Conservation (phyloP, 768 basidiomycete species). For the Imleria badia region DNA sequence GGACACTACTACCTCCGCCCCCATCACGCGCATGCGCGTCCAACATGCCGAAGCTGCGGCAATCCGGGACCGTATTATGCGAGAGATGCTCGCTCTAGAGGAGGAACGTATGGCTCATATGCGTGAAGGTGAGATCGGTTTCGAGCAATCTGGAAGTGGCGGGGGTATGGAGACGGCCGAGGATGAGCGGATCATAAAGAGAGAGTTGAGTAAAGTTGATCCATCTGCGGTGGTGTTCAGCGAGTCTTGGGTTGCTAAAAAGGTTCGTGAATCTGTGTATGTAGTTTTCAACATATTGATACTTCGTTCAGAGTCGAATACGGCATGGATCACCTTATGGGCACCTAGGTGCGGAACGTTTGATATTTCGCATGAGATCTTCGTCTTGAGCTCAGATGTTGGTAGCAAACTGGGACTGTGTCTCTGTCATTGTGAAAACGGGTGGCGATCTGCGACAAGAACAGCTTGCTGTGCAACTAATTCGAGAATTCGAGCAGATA, state of each 20-base stretch:
- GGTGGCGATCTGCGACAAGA: slow-evolving; percentile 96
- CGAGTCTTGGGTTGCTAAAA: slow-evolving; percentile 94
- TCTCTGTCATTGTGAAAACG: slow-evolving; percentile 98
- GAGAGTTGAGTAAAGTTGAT: slow-evolving; percentile 92
- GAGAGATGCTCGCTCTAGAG: slow-evolving; percentile 95
- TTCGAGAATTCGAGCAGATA: slow-evolving; percentile 88
- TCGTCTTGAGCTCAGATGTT: slow-evolving; percentile 8
- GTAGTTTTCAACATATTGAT: slow-evolving; percentile 1
- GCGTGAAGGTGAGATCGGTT: slow-evolving; percentile 68
- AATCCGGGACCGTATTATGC: slow-evolving; percentile 95
- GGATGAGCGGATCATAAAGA: slow-evolving; percentile 91
- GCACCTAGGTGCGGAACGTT: slow-evolving; percentile 65
- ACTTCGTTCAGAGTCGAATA: slow-evolving; percentile 63
- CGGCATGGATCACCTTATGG: slow-evolving; percentile 94
- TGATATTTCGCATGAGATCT: slow-evolving; percentile 2
- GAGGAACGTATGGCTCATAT: slow-evolving; percentile 96
- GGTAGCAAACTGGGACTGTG: slow-evolving; percentile 79
- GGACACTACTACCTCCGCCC: slow-evolving; percentile 30
- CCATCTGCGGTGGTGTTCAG: slow-evolving; percentile 95
- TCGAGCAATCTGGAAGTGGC: slow-evolving; percentile 46
- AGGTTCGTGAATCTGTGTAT: slow-evolving; percentile 46
- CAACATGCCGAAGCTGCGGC: slow-evolving; percentile 82
- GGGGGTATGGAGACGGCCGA: slow-evolving; percentile 66
- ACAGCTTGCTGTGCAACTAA: slow-evolving; percentile 93
- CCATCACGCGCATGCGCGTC: slow-evolving; percentile 62